A percentile compares a stretch with the other conserved stretches of the same genome.
These are phyloP conservation scores for Cutaneotrichosporon arboriforme DNA, from an alignment of 1,284 basidiomycete genomes.

Conservation along the genomic window DNA sequence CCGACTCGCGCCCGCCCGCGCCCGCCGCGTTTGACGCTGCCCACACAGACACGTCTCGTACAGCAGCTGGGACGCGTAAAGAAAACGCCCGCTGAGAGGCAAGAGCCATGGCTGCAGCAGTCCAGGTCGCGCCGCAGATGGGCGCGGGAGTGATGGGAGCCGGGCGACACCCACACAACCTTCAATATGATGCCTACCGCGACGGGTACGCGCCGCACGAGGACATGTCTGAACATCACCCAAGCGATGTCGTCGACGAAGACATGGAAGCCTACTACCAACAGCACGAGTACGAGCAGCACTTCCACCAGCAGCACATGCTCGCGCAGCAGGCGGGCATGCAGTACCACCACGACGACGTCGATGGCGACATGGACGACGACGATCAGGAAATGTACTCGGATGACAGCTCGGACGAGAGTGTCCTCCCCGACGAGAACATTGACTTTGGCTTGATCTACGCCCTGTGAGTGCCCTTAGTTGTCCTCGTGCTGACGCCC, in stretches of 20 bases:
- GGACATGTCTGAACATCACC: constrained; percentile 27
- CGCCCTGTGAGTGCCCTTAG: constrained; percentile 45
- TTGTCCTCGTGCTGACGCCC: not conserved
- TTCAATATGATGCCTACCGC: not conserved
- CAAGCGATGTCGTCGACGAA: constrained; percentile 16
- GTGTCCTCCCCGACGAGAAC: constrained; percentile 50
- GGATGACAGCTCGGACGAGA: constrained; percentile 45
- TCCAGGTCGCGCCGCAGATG: constrained; percentile 8
- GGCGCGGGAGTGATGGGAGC: not conserved
- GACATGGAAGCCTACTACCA: constrained; percentile 18
- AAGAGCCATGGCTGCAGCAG: constrained; percentile 13
- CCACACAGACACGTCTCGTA: too few species aligned
- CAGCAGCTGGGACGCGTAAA: too few species aligned
- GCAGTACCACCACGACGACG: constrained; percentile 16
- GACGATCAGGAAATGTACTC: constrained; percentile 35
- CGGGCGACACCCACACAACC: constrained; percentile 1
- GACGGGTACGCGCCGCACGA: constrained; percentile 1
- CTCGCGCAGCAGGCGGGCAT: constrained; percentile 12
- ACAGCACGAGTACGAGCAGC: constrained; percentile 18
- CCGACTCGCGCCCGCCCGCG: too few species aligned
- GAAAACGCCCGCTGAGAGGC: too few species aligned
- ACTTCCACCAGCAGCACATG: constrained; percentile 41
- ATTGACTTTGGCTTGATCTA: constrained; percentile 53
- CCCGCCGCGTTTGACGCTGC: too few species aligned
- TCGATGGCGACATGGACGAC: constrained; percentile 34